Evolutionary conservation across 75 land plant species (phyloP).

Genomic region (Cunninghamia lanceolata): DNA sequence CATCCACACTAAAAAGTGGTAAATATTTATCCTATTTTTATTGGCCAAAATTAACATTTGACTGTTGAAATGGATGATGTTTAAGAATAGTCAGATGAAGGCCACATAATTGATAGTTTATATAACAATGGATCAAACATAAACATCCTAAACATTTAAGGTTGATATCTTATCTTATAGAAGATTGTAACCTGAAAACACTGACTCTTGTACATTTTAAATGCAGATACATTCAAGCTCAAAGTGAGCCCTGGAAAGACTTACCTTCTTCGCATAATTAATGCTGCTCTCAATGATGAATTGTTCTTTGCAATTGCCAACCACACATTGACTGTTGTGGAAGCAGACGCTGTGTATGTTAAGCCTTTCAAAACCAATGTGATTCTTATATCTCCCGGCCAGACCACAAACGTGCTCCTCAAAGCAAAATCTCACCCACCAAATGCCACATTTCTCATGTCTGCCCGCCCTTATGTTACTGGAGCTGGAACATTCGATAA

Average conservation of each 20-base stretch:
- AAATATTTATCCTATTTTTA: no score
- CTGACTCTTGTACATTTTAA: neutral
- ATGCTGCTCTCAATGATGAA: slow-evolving; percentile 52
- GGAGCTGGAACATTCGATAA: slow-evolving; percentile 43
- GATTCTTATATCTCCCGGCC: slow-evolving; percentile 67
- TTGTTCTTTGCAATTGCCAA: slow-evolving; percentile 55
- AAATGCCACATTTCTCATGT: slow-evolving; percentile 30
- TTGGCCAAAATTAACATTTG: no score
- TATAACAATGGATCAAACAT: no score
- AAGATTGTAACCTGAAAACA: no score
- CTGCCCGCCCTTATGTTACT: slow-evolving; percentile 41
- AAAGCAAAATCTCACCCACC: slow-evolving; percentile 19
- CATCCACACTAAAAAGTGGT: no score
- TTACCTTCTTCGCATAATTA: slow-evolving; percentile 45
- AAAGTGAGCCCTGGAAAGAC: slow-evolving; percentile 40
- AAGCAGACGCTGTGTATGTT: slow-evolving; percentile 39
- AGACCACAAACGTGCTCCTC: slow-evolving; percentile 61
- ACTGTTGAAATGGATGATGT: no score
- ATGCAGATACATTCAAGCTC: slow-evolving; percentile 45
- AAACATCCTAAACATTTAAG: no score
- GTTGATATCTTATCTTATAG: no score
- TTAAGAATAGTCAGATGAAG: no score
- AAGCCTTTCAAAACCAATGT: slow-evolving; percentile 47
- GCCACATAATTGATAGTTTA: no score
- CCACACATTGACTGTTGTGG: slow-evolving; percentile 40